Percentiles rank a stretch among this genome's conserved stretches.
Conservation (phyloP, 768 basidiomycete genomes). For the Cystobasidium onofrii region DNA sequence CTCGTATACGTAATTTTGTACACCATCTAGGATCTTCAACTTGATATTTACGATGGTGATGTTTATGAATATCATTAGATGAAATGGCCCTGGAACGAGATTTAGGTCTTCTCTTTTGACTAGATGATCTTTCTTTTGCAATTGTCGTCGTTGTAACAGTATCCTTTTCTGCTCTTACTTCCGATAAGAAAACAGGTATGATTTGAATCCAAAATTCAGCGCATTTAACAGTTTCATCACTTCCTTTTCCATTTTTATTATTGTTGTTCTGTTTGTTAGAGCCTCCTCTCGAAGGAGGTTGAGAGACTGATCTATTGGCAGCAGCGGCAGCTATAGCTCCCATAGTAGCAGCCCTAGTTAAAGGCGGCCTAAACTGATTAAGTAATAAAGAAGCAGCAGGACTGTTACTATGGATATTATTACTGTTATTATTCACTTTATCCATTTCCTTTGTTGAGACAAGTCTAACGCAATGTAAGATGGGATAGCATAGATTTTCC, state of each 20-base stretch:
- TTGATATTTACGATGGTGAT: not conserved
- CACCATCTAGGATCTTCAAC: not conserved
- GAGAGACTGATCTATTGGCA: not conserved
- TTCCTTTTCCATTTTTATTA: not conserved
- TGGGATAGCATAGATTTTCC: not conserved
- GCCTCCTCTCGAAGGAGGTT: not conserved
- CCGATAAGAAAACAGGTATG: slow-evolving; percentile 5
- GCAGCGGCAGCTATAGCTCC: not conserved
- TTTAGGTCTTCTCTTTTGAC: slow-evolving; percentile 7
- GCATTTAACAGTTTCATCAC: not conserved
- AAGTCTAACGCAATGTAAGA: slow-evolving; percentile 12
- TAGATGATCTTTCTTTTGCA: not conserved
- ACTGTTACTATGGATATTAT: not conserved
- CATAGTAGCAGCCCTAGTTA: slow-evolving; percentile 5
- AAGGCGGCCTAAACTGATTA: slow-evolving; percentile 5
- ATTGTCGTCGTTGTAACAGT: not conserved
- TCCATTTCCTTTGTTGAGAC: not conserved
- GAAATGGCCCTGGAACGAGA: not conserved
- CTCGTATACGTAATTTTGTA: slow-evolving; percentile 6
- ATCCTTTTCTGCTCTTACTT: not conserved
- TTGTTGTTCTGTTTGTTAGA: too few relatives aligned
- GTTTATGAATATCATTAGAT: not conserved
- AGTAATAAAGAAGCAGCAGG: slow-evolving; percentile 1
- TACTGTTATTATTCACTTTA: not conserved
- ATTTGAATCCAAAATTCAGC: slow-evolving; percentile 29